Percentiles rank a stretch among this genome's conserved stretches.
These are phyloP conservation scores for Achaetomiella virescens DNA, from an alignment of 495 filamentous ascomycete genomes.

Conservation along the genomic window DNA sequence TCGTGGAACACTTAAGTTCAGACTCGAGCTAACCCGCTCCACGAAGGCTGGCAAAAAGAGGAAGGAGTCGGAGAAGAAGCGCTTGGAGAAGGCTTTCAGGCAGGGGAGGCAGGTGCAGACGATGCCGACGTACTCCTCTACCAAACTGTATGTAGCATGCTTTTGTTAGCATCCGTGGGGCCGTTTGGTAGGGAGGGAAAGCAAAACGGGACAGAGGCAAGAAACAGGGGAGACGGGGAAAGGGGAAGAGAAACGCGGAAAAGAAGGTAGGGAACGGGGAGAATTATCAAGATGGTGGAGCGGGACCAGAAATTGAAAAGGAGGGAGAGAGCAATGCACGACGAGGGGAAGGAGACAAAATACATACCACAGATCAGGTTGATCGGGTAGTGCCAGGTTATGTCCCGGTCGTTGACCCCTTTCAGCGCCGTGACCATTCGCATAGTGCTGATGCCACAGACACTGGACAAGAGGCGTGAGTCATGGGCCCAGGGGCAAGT, in stretches of 20 bases:
- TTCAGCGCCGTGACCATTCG: constrained; percentile 13
- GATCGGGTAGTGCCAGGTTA: constrained; percentile 19
- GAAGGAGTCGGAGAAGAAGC: constrained; percentile 14
- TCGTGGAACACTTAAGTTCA: no score
- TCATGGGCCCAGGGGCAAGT: not conserved
- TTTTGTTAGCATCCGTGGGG: not conserved
- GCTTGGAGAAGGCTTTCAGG: constrained; percentile 18
- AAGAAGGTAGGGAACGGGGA: no score
- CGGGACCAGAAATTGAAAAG: no score
- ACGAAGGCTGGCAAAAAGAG: constrained; percentile 1
- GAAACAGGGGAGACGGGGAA: not conserved
- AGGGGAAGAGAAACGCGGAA: no score
- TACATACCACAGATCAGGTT: constrained; percentile 29
- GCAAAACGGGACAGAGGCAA: not conserved
- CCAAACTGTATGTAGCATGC: constrained; percentile 13
- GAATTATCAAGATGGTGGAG: no score
- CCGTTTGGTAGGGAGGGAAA: not conserved
- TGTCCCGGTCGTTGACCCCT: constrained; percentile 11
- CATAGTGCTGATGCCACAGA: constrained; percentile 21
- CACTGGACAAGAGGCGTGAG: not conserved
- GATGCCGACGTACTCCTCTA: constrained; percentile 23
- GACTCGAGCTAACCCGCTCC: not conserved
- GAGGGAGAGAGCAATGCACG: no score
- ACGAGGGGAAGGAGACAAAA: no score
- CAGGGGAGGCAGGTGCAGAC: constrained; percentile 24